Evolutionary conservation across 2,329 filamentous ascomycete species (phyloP).

Genomic region (Aspergillus carbonarius): DNA sequence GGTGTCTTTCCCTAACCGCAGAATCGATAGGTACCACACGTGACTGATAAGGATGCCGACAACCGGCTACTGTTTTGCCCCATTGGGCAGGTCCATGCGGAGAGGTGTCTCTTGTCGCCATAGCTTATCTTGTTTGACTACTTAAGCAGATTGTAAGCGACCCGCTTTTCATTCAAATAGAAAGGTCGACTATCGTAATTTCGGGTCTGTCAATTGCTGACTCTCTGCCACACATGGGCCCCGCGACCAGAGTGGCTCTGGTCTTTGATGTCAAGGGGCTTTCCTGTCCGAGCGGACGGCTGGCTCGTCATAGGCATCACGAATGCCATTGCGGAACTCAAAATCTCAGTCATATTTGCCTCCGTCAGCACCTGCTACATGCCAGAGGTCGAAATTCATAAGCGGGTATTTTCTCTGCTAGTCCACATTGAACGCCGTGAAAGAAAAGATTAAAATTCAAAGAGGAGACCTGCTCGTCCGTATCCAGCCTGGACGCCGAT

Average conservation of each 20-base stretch:
- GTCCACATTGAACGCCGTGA: constrained; percentile 2
- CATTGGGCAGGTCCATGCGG: constrained; percentile 23
- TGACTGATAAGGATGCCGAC: constrained; percentile 10
- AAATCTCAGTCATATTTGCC: too few species aligned
- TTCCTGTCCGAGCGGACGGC: too few species aligned
- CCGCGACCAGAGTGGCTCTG: too few species aligned
- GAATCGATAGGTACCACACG: not conserved
- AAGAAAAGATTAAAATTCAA: not conserved
- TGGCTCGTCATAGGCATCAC: too few species aligned
- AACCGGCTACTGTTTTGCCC: constrained; percentile 3
- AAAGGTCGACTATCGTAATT: not conserved
- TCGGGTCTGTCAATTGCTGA: not conserved
- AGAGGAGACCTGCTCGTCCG: constrained; percentile 15
- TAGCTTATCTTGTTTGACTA: not conserved
- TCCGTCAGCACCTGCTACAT: not conserved
- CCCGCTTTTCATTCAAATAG: not conserved
- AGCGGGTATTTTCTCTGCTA: constrained; percentile 8
- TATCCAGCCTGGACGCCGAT: not conserved
- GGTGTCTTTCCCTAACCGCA: too few species aligned
- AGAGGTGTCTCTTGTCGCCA: too few species aligned
- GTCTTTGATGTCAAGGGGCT: too few species aligned
- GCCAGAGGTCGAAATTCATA: not conserved
- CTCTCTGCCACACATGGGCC: not conserved
- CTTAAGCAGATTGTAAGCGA: not conserved
- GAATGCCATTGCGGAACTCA: too few species aligned